Percentiles rank a stretch among this genome's conserved stretches.
These are phyloP conservation scores for Gossypium stocksii DNA, from an alignment of 345 rosid genomes.

Conservation along the genomic window DNA sequence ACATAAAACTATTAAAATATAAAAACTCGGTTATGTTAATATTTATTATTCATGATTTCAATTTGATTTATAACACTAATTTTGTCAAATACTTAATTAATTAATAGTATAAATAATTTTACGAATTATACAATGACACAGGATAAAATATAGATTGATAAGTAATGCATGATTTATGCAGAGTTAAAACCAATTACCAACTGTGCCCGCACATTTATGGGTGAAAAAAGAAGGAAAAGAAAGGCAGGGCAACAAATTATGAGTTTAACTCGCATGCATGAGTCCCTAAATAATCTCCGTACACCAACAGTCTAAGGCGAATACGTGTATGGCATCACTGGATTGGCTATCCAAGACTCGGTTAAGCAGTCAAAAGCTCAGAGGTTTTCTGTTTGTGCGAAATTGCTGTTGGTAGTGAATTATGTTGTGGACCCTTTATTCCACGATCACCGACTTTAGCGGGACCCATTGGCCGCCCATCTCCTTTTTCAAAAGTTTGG, in stretches of 20 bases:
- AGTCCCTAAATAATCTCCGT: neutral
- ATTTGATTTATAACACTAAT: no score
- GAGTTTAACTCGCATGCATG: neutral
- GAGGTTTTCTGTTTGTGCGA: neutral
- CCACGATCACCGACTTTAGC: slow-evolving; percentile 4
- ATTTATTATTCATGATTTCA: no score
- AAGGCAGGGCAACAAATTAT: neutral
- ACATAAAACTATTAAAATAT: no score
- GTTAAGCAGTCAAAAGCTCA: no score
- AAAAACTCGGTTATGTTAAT: no score
- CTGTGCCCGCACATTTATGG: neutral
- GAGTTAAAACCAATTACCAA: neutral
- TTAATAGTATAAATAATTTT: no score
- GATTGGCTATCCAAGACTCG: neutral
- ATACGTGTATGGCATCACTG: neutral
- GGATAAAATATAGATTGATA: no score
- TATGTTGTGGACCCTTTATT: neutral
- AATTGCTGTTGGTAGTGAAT: neutral
- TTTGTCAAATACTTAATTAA: no score
- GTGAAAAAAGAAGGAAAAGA: neutral
- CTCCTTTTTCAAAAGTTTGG: no score
- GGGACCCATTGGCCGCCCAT: neutral
- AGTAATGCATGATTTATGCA: no score
- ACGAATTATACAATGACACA: no score
- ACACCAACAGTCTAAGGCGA: neutral